A percentile compares a stretch with the other conserved stretches of the same genome.
Evolutionary conservation across 2,329 filamentous ascomycete species (phyloP).

Genomic region (Colletotrichum sojae): DNA sequence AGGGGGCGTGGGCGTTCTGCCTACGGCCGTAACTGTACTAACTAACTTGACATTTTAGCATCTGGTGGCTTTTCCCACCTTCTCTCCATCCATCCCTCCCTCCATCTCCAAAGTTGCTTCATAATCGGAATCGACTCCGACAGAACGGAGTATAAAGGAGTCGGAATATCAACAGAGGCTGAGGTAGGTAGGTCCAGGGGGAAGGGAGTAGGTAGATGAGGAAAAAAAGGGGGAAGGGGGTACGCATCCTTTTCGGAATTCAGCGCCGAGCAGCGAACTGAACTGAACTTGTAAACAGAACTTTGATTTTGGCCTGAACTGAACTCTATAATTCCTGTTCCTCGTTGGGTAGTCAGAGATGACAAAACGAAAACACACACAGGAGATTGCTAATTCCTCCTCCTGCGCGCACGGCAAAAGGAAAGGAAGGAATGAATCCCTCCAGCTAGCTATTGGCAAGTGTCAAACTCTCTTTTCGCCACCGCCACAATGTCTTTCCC

Average conservation of each 20-base stretch:
- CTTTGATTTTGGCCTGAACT: neutral
- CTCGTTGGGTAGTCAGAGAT: conserved; percentile 13
- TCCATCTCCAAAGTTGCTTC: too few species aligned
- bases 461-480: conserved; percentile 8
- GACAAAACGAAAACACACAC: neutral
- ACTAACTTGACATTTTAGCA: neutral
- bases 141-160: conserved; percentile 12
- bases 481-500: conserved; percentile 5
- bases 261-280: conserved; percentile 4
- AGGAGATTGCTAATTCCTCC: conserved; percentile 2
- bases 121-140: too few species aligned
- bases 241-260: conserved; percentile 8
- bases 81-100: too few species aligned
- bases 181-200: neutral
- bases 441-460: too few species aligned
- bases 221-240: neutral
- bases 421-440: neutral
- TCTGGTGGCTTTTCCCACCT: too few species aligned
- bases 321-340: neutral
- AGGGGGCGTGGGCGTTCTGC: too few species aligned
- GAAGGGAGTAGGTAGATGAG: neutral
- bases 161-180: neutral
- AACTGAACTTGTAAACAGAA: conserved; percentile 13
- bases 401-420: neutral
- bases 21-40: neutral